phyloP scores from a whole-genome alignment of 176 grass and related monocot species.

The Echinochloa phyllopogon region DNA sequence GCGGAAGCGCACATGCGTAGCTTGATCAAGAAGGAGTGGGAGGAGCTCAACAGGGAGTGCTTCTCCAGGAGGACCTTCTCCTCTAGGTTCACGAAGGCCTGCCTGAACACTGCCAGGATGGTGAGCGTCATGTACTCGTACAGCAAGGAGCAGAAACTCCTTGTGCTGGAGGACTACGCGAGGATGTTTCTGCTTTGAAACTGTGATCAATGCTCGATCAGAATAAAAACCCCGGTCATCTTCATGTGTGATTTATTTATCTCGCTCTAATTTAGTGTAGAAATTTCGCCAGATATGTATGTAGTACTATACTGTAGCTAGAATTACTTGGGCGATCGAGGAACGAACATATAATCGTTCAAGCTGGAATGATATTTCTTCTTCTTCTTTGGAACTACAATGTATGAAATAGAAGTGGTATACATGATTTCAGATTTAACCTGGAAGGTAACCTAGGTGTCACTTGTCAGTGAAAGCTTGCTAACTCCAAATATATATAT shows the following conservation, averaged over 20 bases:
- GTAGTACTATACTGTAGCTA: no score
- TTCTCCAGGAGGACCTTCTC: slow-evolving; percentile 39
- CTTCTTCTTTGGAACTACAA: no score
- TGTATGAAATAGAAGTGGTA: no score
- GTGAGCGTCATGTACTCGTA: slow-evolving; percentile 64
- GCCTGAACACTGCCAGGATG: slow-evolving; percentile 56
- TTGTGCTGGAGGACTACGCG: slow-evolving; percentile 49
- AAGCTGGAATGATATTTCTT: no score
- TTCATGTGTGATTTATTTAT: background rate
- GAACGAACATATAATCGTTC: no score
- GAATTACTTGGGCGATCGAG: no score
- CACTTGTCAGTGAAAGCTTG: no score
- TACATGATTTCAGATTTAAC: no score
- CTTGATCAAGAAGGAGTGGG: slow-evolving; percentile 53
- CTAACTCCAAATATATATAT: no score
- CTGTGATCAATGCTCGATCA: background rate
- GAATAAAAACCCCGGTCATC: background rate
- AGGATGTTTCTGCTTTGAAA: background rate
- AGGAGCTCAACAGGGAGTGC: slow-evolving; percentile 61
- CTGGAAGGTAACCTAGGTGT: no score
- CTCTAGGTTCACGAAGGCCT: background rate
- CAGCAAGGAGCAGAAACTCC: slow-evolving; percentile 40
- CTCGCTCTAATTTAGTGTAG: background rate
- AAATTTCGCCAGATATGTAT: background rate
- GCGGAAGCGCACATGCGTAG: slow-evolving; percentile 39